These are phyloP conservation scores for Suhomyces atakaporum DNA, from an alignment of 1,139 yeast species.

Conservation along the genomic window DNA sequence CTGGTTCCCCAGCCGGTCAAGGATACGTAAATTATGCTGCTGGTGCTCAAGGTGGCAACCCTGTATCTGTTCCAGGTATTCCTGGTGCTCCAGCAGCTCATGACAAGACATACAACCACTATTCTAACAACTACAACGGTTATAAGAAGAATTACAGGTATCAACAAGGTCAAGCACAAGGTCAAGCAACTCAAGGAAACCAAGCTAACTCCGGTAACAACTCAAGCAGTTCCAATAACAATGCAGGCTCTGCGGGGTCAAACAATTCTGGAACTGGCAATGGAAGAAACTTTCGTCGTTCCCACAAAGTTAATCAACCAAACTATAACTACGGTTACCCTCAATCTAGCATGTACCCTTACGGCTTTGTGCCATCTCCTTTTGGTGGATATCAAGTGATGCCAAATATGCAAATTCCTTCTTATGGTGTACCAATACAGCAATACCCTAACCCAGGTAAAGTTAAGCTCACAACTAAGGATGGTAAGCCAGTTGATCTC, in stretches of 20 bases:
- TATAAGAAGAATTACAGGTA: slow-evolving; percentile 10
- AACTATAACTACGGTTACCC: slow-evolving; percentile 19
- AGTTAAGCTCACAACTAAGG: slow-evolving; percentile 47
- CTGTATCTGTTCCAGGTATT: slow-evolving; percentile 10
- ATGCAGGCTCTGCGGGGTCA: slow-evolving; percentile 3
- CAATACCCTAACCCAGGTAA: slow-evolving; percentile 21
- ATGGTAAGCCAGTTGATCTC: slow-evolving; percentile 49
- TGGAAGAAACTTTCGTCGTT: slow-evolving; percentile 13
- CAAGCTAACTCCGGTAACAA: slow-evolving; percentile 5
- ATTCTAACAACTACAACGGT: slow-evolving; percentile 11
- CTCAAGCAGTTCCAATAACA: slow-evolving; percentile 7
- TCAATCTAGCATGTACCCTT: slow-evolving; percentile 17
- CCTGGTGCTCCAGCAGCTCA: slow-evolving; percentile 12
- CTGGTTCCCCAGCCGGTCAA: slow-evolving; percentile 9
- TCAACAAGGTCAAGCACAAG: slow-evolving; percentile 1
- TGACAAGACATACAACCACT: slow-evolving; percentile 8
- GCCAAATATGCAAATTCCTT: slow-evolving; percentile 21
- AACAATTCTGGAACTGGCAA: slow-evolving; percentile 13
- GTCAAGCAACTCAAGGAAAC: slow-evolving; percentile 4
- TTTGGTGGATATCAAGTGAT: slow-evolving; percentile 20
- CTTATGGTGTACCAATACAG: slow-evolving; percentile 17
- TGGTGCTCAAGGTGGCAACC: slow-evolving; percentile 6
- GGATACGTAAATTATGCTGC: slow-evolving; percentile 4
- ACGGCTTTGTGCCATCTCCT: slow-evolving; percentile 18
- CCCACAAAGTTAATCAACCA: slow-evolving; percentile 15